phyloP scores from a whole-genome alignment of 495 filamentous ascomycete genomes.

The Aspergillus cavernicola region DNA sequence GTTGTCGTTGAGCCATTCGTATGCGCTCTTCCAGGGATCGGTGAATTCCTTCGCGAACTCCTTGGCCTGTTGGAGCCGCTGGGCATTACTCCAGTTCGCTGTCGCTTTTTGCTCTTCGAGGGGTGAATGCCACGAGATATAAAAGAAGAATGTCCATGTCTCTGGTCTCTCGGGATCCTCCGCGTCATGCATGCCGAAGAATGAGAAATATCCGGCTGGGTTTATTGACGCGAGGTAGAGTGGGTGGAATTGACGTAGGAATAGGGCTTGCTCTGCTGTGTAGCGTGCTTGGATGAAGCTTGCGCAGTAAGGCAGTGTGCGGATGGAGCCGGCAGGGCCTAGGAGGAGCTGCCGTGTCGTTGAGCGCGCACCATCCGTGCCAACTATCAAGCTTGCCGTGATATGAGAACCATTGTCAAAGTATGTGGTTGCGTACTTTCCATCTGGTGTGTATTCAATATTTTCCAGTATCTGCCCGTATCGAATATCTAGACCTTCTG shows the following conservation, averaged over 20 bases:
- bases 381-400: slow-evolving; percentile 31
- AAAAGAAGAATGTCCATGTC: slow-evolving; percentile 40
- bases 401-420: slow-evolving; percentile 20
- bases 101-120: slow-evolving; percentile 29
- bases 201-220: slow-evolving; percentile 17
- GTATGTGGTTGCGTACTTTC: slow-evolving; percentile 20
- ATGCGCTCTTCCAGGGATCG: slow-evolving; percentile 20
- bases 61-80: slow-evolving; percentile 23
- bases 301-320: slow-evolving; percentile 28
- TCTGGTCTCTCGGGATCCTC: slow-evolving; percentile 36
- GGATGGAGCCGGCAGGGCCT: slow-evolving; percentile 4
- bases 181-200: slow-evolving; percentile 35
- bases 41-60: slow-evolving; percentile 13
- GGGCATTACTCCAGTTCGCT: slow-evolving; percentile 14
- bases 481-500: slow-evolving; percentile 37
- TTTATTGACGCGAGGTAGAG: slow-evolving; percentile 19
- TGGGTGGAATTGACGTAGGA: slow-evolving; percentile 27
- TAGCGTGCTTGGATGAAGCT: slow-evolving; percentile 30
- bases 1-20: slow-evolving; percentile 20
- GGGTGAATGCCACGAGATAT: slow-evolving; percentile 28
- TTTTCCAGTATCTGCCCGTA: slow-evolving; percentile 6
- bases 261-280: slow-evolving; percentile 31
- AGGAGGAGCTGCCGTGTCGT: slow-evolving; percentile 32
- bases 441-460: slow-evolving; percentile 11
- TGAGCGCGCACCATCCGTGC: slow-evolving; percentile 46